These are phyloP conservation scores for Eutrema yunnanense DNA, from an alignment of 345 rosid species.

Conservation along the genomic window DNA sequence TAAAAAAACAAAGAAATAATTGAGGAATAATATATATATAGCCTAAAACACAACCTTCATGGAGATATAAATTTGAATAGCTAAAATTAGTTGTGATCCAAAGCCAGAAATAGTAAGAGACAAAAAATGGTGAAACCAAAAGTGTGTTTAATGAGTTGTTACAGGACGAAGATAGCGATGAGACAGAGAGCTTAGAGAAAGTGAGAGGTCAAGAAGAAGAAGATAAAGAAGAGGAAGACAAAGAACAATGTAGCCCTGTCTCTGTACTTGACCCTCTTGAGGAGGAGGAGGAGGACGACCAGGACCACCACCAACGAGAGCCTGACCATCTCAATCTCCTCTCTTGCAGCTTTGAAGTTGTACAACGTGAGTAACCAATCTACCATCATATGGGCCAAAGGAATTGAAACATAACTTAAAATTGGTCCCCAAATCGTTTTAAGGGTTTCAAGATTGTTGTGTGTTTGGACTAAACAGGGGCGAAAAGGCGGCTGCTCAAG, in stretches of 20 bases:
- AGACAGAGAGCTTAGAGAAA: constrained; percentile 36
- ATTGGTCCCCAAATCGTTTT: background rate
- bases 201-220: constrained; percentile 33
- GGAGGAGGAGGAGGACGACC: constrained; percentile 38
- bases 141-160: constrained; percentile 28
- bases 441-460: background rate
- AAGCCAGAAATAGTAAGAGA: constrained; percentile 11
- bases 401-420: background rate
- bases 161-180: constrained; percentile 46
- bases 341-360: constrained; percentile 47
- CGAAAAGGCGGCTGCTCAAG: constrained; percentile 58
- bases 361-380: constrained; percentile 59
- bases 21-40: background rate
- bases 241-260: constrained; percentile 91
- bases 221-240: constrained; percentile 62
- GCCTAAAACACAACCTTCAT: background rate
- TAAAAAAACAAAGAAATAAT: background rate
- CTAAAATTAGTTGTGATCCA: constrained; percentile 17
- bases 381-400: background rate
- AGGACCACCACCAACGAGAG: constrained; percentile 44
- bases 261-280: constrained; percentile 76
- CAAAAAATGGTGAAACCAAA: constrained; percentile 22
- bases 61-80: constrained; percentile 12
- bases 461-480: constrained; percentile 43
- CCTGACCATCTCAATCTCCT: constrained; percentile 31